phyloP scores from a whole-genome alignment of 1,284 basidiomycete genomes.

The Moesziomyces sp. region DNA sequence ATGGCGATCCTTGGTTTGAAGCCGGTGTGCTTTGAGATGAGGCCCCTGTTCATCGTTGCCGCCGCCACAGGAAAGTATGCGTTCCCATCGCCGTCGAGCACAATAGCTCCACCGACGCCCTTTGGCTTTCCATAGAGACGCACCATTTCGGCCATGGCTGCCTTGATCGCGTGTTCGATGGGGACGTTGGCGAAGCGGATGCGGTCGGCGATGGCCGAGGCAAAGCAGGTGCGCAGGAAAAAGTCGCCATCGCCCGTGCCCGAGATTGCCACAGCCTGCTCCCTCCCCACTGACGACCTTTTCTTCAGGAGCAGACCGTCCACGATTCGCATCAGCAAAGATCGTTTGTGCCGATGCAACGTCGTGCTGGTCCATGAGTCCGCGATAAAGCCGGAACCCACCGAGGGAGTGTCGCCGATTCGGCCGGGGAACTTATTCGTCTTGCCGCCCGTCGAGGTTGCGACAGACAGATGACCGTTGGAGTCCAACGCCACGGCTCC shows the following conservation, averaged over 20 bases:
- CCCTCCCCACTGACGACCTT: background rate
- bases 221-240: conserved; percentile 79
- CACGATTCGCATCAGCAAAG: background rate
- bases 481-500: conserved; percentile 82
- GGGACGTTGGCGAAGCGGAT: conserved; percentile 71
- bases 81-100: conserved; percentile 75
- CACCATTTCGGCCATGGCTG: conserved; percentile 74
- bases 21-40: conserved; percentile 73
- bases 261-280: conserved; percentile 77
- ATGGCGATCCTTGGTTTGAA: conserved; percentile 79
- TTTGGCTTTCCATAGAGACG: conserved; percentile 73
- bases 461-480: conserved; percentile 76
- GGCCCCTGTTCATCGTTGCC: conserved; percentile 81
- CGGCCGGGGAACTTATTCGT: conserved; percentile 85
- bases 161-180: conserved; percentile 72
- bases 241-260: conserved; percentile 87
- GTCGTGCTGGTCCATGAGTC: conserved; percentile 74
- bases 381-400: conserved; percentile 83
- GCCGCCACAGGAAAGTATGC: conserved; percentile 72
- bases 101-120: conserved; percentile 79
- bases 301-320: background rate
- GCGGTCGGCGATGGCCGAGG: conserved; percentile 75
- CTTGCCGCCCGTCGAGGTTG: conserved; percentile 82
- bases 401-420: conserved; percentile 81
- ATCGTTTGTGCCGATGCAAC: background rate